These are phyloP conservation scores for Termitomyces sp. DNA, from an alignment of 768 basidiomycete species.

Conservation along the genomic window DNA sequence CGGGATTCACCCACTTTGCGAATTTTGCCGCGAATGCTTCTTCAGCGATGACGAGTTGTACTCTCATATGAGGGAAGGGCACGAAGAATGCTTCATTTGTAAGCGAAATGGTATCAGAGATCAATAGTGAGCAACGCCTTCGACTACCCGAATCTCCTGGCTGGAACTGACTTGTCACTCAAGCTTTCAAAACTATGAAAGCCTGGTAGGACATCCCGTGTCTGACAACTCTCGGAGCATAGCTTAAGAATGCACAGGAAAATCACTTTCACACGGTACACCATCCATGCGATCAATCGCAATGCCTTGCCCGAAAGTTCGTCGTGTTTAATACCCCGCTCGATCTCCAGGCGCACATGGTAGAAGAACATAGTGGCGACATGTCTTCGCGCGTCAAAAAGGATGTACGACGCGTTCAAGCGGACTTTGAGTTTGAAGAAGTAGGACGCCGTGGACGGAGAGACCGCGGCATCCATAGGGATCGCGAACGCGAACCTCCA, in stretches of 20 bases:
- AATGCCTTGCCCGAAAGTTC: conserved; percentile 85
- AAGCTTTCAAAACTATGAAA: conserved; percentile 79
- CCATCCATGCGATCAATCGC: conserved; percentile 65
- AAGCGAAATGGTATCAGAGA: conserved; percentile 74
- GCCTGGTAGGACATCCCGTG: conserved; percentile 44
- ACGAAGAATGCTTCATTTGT: conserved; percentile 97
- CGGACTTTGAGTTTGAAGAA: conserved; percentile 63
- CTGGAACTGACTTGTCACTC: background rate
- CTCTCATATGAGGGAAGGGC: conserved; percentile 85
- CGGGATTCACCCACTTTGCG: conserved; percentile 73
- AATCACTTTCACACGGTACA: conserved; percentile 73
- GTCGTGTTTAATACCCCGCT: conserved; percentile 87
- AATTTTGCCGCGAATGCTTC: conserved; percentile 91
- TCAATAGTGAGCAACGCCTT: conserved; percentile 66
- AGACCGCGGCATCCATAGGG: conserved; percentile 39
- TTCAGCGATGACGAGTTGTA: conserved; percentile 94
- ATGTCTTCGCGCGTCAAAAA: conserved; percentile 68
- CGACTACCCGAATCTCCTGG: background rate
- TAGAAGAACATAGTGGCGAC: conserved; percentile 74
- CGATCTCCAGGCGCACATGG: conserved; percentile 89
- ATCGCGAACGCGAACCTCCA: conserved; percentile 35
- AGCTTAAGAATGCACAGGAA: conserved; percentile 40
- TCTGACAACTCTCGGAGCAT: background rate
- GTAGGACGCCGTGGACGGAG: conserved; percentile 36
- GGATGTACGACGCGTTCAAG: conserved; percentile 63